These are phyloP conservation scores for Paraglomus brasilianum DNA, from an alignment of 192 early-diverging fungal species.

Conservation along the genomic window DNA sequence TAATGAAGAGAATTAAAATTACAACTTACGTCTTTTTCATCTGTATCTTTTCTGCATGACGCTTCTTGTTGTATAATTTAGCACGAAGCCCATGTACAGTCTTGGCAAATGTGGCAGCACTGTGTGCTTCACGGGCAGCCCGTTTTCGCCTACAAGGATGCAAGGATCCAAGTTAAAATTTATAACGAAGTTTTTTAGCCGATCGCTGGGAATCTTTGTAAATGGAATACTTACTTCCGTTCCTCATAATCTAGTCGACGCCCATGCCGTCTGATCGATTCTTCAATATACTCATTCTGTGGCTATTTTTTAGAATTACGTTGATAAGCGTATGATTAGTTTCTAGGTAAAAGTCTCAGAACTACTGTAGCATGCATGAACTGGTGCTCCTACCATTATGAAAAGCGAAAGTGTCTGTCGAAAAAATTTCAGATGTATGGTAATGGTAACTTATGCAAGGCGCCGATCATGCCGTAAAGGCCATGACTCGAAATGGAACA, in stretches of 20 bases:
- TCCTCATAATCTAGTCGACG: constrained; percentile 93
- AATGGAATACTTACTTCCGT: constrained; percentile 67
- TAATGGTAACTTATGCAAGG: too few relatives aligned
- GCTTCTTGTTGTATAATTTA: constrained; percentile 98
- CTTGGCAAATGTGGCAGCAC: constrained; percentile 86
- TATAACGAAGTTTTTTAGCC: not conserved
- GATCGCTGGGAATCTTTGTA: not conserved
- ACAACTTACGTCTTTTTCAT: constrained; percentile 94
- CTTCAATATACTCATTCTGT: constrained; percentile 97
- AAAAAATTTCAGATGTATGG: too few relatives aligned
- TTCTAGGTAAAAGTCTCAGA: not conserved
- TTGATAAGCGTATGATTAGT: not conserved
- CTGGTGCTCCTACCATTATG: too few relatives aligned
- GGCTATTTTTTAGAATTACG: constrained; percentile 14
- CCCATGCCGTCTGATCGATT: constrained; percentile 95
- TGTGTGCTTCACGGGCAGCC: constrained; percentile 92
- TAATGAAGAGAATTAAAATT: not conserved
- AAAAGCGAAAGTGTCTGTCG: too few relatives aligned
- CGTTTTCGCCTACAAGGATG: constrained; percentile 77
- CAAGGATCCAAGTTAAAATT: not conserved
- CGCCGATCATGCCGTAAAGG: too few relatives aligned
- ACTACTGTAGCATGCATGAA: not conserved
- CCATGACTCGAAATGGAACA: too few relatives aligned
- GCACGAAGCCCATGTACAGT: constrained; percentile 98
- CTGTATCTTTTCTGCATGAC: constrained; percentile 97